These are phyloP conservation scores for Paspalum notatum DNA, from an alignment of 176 grass and related monocot species.

Conservation along the genomic window DNA sequence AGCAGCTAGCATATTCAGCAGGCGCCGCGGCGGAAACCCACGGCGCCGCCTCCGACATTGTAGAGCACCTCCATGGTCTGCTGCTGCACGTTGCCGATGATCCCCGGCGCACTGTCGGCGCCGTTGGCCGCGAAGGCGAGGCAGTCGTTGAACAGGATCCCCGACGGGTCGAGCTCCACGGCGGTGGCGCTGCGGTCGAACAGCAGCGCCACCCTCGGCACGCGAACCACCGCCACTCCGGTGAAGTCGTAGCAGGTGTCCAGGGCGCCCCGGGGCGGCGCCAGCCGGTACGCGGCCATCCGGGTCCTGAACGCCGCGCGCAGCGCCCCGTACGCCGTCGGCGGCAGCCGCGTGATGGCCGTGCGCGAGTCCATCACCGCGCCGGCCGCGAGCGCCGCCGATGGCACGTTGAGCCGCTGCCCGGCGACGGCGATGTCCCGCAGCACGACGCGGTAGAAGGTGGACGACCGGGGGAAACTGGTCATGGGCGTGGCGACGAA, in stretches of 20 bases:
- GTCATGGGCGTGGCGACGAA: slow-evolving; percentile 20
- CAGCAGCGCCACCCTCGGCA: slow-evolving; percentile 48
- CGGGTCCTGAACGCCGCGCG: slow-evolving; percentile 29
- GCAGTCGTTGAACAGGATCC: slow-evolving; percentile 28
- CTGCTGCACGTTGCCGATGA: slow-evolving; percentile 18
- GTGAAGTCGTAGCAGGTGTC: slow-evolving; percentile 67
- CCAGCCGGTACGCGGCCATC: slow-evolving; percentile 46
- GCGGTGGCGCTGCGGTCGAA: slow-evolving; percentile 30
- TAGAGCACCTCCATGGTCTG: slow-evolving; percentile 8
- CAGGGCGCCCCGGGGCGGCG: slow-evolving; percentile 11
- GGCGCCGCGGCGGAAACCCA: not conserved
- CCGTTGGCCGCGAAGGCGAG: slow-evolving; percentile 45
- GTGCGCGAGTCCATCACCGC: slow-evolving; percentile 67
- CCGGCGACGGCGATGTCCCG: slow-evolving; percentile 51
- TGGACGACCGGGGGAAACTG: not conserved
- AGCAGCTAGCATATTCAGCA: not conserved
- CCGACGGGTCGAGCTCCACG: slow-evolving; percentile 39
- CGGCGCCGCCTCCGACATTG: not conserved
- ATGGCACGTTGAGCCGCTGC: slow-evolving; percentile 28
- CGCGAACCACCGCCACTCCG: not conserved
- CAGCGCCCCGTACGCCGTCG: slow-evolving; percentile 57
- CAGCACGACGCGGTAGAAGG: slow-evolving; percentile 40
- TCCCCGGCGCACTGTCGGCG: not conserved
- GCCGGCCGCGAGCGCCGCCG: slow-evolving; percentile 47
- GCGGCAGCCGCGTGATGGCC: slow-evolving; percentile 52